Evolutionary conservation across 2,329 filamentous ascomycete species (phyloP), one percentile per base, ranked within the genome.

Genomic region (Berkeleyomyces basicola): DNA sequence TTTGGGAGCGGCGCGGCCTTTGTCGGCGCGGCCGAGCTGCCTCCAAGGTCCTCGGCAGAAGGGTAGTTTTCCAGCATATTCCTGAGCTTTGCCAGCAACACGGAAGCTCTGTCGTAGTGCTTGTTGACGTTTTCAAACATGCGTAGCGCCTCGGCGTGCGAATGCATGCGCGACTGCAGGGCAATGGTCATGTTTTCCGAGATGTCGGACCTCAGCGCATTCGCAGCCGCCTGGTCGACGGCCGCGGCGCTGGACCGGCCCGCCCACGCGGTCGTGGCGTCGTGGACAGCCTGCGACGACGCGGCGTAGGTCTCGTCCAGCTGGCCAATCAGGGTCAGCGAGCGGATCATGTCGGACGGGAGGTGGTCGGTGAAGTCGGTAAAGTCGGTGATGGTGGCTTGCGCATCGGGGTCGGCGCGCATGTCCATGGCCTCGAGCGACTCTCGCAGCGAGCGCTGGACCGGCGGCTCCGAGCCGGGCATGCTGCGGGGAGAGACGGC

Each of bases 341-440:
- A 86, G 63, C 84, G 81, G 66, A 79, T 76, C 68, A 87, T 79
- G 69, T 87, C 84, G 59, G 83, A 81, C 9, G 84, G 83, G 0
- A 87, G 78, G 71, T 86, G 85, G 71, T 87, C 84, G 67, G 82
- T 85, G 67, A 83, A 84, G 70, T 86, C 83, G 70, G 86, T 79
- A 69, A 85, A 86, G 71, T 86, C 83, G 65, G 82, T 85, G 16
- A 86, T 79, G n/a, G 83, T 85, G 5, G 84, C 82, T 68, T 86
- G 82, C 36, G 82, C 82, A 74, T 87, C 84, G 4, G 83, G 83
- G 66, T 86, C 83, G 61, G 78, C 77, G 67, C 80, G 79, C 70
- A 79, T 74, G 64, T 76, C 75, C 65, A 81, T 74, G 1, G 77
- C 71, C 63, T 73, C 73, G 63, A 78, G 72, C 4, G 71, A 67